Evolutionary conservation across 2,329 filamentous ascomycete species (phyloP), one percentile per base, ranked within the genome.

Genomic region (Colletotrichum viniferum): DNA sequence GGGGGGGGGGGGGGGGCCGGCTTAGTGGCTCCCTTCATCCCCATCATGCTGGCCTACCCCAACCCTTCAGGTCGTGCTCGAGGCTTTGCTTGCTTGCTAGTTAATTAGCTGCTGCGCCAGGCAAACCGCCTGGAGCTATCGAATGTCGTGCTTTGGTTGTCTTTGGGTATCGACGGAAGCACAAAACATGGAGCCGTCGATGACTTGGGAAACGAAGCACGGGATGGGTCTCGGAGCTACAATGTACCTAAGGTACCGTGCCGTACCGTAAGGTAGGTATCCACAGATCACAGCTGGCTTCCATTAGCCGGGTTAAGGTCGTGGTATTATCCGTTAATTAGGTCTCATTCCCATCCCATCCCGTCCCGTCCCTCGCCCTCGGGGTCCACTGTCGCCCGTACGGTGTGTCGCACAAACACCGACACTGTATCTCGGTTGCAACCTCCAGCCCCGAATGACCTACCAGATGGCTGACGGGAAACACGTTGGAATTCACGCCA

Each of bases 351-450:
- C 38, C 18, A n/a, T 43, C 43, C 43, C 43, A 48, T 48, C 43
- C 43, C n/a, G n/a, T 52, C 43, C 43, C 43, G 43, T 52, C 43
- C n/a, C n/a, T 52, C 28, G 48, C 69, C 24, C 13, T 32, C 24
- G 13, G 55, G 48, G 69, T 16, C 73, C 73, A 69, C 48, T 48
- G 58, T 63, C 70, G 26, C 58, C 73, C 64, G 73, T 64, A 73
- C 73, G 5, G 73, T 75, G 63, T 55, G 48, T 73, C 21, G 56
- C 28, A 61, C 24, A 52, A 69, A 21, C 9, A 18, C 56, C 63
- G 63, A 69, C 34, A 76, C 70, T 69, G 73, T 76, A 34, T 16
- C 21, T 68, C 43, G 73, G 70, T 61, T 52, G 48, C 73, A 64
- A 69, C 48, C 58, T 30, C 26, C 43, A 71, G 56, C 71, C 18